A percentile compares a stretch with the other conserved stretches of the same genome.
These are phyloP conservation scores for Stachybotrys chartarum DNA, from an alignment of 2,329 filamentous ascomycete genomes.

Conservation along the genomic window DNA sequence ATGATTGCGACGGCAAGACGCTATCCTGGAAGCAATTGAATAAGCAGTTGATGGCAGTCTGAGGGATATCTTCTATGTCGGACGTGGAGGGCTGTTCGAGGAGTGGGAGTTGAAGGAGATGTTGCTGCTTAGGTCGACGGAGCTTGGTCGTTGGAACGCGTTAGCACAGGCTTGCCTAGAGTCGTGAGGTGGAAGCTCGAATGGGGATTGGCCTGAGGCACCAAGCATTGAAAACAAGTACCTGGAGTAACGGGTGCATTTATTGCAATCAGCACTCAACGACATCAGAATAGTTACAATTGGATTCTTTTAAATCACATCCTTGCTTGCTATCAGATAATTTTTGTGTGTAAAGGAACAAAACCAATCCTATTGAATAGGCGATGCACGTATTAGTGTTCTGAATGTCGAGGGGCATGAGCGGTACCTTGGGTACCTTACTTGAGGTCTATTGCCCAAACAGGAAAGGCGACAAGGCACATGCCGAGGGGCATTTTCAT, in stretches of 20 bases:
- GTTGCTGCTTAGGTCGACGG: conserved; percentile 9
- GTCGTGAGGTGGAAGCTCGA: conserved; percentile 22
- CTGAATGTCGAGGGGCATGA: too few relatives aligned
- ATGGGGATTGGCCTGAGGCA: conserved; percentile 27
- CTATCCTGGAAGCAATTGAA: conserved; percentile 3
- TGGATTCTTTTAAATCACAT: too few relatives aligned
- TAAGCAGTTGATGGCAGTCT: conserved; percentile 7
- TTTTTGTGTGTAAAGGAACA: too few relatives aligned
- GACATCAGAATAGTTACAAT: too few relatives aligned
- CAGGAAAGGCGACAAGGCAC: not conserved
- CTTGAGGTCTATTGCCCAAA: not conserved
- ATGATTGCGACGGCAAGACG: conserved; percentile 24
- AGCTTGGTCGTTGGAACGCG: conserved; percentile 26
- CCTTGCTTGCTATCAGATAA: too few relatives aligned
- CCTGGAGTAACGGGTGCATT: not conserved
- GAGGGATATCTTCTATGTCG: not conserved
- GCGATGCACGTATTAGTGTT: too few relatives aligned
- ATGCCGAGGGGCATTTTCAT: conserved; percentile 7
- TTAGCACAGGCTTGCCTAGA: conserved; percentile 43
- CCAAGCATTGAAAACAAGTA: not conserved
- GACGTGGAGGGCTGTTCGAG: not conserved
- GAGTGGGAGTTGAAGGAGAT: conserved; percentile 4
- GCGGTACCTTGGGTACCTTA: not conserved
- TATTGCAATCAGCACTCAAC: too few relatives aligned
- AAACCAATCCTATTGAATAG: too few relatives aligned